Evolutionary conservation across 2,329 filamentous ascomycete species (phyloP).

Genomic region (Cryphonectria parasitica): DNA sequence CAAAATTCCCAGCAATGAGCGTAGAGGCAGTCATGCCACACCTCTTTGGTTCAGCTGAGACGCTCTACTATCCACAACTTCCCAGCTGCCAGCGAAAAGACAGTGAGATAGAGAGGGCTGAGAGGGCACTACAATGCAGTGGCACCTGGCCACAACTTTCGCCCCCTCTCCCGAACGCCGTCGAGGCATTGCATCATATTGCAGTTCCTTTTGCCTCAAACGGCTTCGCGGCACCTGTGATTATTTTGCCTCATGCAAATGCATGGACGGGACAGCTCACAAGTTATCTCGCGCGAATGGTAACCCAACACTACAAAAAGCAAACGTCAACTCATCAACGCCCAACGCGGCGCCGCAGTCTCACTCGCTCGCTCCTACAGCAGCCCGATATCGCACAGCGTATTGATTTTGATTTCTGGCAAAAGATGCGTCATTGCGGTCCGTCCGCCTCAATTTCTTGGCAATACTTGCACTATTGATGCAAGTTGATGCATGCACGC

Average conservation of each 20-base stretch:
- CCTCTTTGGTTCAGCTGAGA: neutral
- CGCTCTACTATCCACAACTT: neutral
- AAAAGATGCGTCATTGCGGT: neutral
- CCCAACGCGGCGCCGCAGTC: constrained; percentile 7
- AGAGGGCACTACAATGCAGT: neutral
- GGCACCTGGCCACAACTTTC: neutral
- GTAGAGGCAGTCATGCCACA: neutral
- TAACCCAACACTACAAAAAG: neutral
- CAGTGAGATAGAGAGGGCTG: neutral
- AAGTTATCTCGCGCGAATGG: constrained; percentile 16
- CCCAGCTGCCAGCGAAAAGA: neutral
- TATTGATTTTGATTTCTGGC: neutral
- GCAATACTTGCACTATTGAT: neutral
- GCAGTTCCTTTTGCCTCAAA: neutral
- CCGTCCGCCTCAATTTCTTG: neutral
- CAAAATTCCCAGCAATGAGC: neutral
- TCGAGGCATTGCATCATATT: constrained; percentile 1
- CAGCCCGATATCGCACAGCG: constrained; percentile 19
- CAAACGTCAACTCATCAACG: neutral
- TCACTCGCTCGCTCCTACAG: neutral
- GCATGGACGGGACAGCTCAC: constrained; percentile 13
- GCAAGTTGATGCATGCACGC: neutral
- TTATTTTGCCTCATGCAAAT: constrained; percentile 19
- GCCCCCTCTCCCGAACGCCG: neutral
- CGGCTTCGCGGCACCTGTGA: constrained; percentile 9